Conservation (phyloP, 2,329 filamentous ascomycete genomes). For the Penicillium corylophilum region DNA sequence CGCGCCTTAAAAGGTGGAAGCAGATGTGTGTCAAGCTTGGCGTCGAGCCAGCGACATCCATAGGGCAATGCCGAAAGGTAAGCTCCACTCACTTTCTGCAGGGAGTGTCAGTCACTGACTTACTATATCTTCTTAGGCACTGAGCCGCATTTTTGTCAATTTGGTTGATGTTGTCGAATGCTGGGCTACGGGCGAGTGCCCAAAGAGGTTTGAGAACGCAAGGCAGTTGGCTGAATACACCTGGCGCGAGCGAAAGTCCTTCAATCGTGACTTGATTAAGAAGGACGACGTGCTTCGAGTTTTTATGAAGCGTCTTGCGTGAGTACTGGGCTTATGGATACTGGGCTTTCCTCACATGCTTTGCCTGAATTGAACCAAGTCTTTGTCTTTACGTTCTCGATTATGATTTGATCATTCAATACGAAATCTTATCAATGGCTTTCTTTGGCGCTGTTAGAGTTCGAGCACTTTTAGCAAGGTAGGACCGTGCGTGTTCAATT, state of each 20-base stretch:
- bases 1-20: constrained; percentile 23
- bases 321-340: background rate
- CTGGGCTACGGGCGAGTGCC: constrained; percentile 7
- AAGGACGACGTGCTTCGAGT: constrained; percentile 20
- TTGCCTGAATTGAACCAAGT: background rate
- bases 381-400: too few relatives aligned
- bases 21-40: constrained; percentile 26
- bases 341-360: background rate
- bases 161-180: constrained; percentile 32
- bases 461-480: too few relatives aligned
- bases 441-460: too few relatives aligned
- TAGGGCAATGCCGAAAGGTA: constrained; percentile 31
- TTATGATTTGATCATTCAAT: too few relatives aligned
- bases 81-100: background rate
- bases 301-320: constrained; percentile 19
- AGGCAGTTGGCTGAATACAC: constrained; percentile 20
- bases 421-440: too few relatives aligned
- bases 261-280: constrained; percentile 18
- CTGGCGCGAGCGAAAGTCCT: constrained; percentile 3
- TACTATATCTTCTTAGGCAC: constrained; percentile 14
- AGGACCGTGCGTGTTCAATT: too few relatives aligned
- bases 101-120: background rate
- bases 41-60: constrained; percentile 18
- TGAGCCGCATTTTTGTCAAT: constrained; percentile 28
- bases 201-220: constrained; percentile 14